These are phyloP conservation scores for Fusarium denticulatum DNA, from an alignment of 2,329 filamentous ascomycete species.

Conservation along the genomic window DNA sequence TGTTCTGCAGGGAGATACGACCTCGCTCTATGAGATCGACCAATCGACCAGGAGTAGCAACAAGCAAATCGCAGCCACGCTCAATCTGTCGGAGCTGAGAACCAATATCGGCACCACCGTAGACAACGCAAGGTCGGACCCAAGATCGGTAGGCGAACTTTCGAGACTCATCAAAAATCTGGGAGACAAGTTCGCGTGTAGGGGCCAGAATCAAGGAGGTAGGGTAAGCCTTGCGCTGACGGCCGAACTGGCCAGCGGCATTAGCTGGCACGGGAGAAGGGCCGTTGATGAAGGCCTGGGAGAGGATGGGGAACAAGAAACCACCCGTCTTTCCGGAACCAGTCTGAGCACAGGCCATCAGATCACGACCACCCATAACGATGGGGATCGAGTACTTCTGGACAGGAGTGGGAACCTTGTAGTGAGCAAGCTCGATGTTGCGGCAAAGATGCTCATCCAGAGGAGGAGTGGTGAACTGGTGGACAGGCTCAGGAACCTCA, in stretches of 20 bases:
- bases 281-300: constrained; percentile 93
- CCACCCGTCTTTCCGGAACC: constrained; percentile 99
- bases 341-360: constrained; percentile 99
- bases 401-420: constrained; percentile 95
- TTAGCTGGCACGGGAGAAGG: constrained; percentile 75
- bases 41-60: constrained; percentile 95
- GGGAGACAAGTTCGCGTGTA: constrained; percentile 97
- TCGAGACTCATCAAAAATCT: constrained; percentile 97
- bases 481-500: constrained; percentile 91
- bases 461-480: constrained; percentile 91
- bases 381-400: constrained; percentile 99
- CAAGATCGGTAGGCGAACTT: constrained; percentile 99
- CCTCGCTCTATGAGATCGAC: constrained; percentile 98
- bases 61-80: constrained; percentile 93
- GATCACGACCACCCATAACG: constrained; percentile 95
- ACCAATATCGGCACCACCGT: constrained; percentile 98
- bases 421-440: constrained; percentile 94
- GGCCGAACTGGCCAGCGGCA: constrained; percentile 79
- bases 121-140: constrained; percentile 98
- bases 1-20: constrained; percentile 96
- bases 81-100: constrained; percentile 98
- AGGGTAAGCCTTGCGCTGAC: constrained; percentile 97
- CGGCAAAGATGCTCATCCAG: constrained; percentile 91
- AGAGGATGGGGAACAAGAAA: constrained; percentile 98
- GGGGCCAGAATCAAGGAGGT: constrained; percentile 96